Evolutionary conservation across 2,329 filamentous ascomycete species (phyloP), one percentile per base, ranked within the genome.

Genomic region (Chalaropsis thielavioides): DNA sequence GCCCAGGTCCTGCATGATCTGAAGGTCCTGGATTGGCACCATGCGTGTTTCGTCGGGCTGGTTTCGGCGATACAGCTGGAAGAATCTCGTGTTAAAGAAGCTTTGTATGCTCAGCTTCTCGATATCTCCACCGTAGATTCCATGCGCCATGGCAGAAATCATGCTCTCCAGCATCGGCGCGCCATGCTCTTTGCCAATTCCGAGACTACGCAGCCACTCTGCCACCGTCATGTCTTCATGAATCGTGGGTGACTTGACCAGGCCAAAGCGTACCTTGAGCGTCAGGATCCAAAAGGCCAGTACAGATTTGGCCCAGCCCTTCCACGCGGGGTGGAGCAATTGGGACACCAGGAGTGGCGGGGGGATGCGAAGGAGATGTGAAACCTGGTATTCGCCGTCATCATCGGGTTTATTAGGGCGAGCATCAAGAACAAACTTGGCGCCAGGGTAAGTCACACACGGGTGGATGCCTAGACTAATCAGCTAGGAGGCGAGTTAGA

Each of bases 41-140:
- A 64, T 72, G 7, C 66, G 63, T 2, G 69, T 62, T 15, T 65
- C 43, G 27, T 69, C 56, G n/a, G 66, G 66, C 10, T 66, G 66
- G 8, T 27, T 19, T 43, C 60, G n/a, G 54, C 69, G 66, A 64
- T 71, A 62, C 27, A 63, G 60, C 63, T 65, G 68, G 35, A 71
- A 68, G 67, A 86, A 74, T n/a, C 79, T 68, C 71, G 78, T 79
- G 0, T 77, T 65, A 31, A 74, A 69, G 10, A 86, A 77, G 62
- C 83, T 84, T 69, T 83, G 84, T 60, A 83, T 84, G 74, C 91
- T 96, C 62, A 97, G 78, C 72, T 87, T 81, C 73, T 89, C 84
- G 60, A 95, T 83, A 74, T 96, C 89, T 4, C 94, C 94, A 24
- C 92, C 94, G 74, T 95, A 96, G 66, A 97, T 90, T 51, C 94